A percentile compares a stretch with the other conserved stretches of the same genome.
Evolutionary conservation across 2,329 filamentous ascomycete species (phyloP).

Genomic region (Arthrobotrys sinensis): DNA sequence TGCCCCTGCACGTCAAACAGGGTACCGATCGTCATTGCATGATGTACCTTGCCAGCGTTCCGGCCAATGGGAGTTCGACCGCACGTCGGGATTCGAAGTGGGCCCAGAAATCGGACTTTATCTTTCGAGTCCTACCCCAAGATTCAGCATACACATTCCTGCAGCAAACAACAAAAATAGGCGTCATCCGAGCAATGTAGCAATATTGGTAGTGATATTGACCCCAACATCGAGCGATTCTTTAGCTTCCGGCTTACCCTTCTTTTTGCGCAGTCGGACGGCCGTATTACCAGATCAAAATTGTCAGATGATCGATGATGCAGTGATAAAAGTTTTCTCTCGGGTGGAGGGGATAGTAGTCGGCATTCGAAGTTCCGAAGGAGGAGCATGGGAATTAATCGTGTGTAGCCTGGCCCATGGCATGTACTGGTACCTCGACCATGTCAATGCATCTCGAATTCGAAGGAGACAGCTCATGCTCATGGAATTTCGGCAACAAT

Average conservation of each 20-base stretch:
- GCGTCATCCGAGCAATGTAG: not conserved
- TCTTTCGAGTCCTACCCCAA: not conserved
- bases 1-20: constrained; percentile 22
- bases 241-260: constrained; percentile 5
- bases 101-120: not conserved
- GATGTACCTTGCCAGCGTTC: not conserved
- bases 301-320: not conserved
- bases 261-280: not conserved
- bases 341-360: not conserved
- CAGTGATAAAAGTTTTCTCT: not conserved
- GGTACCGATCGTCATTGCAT: constrained; percentile 28
- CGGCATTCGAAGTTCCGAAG: constrained; percentile 1
- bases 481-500: constrained; percentile 25
- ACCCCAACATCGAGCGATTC: not conserved
- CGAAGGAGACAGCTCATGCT: constrained; percentile 8
- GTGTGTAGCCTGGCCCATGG: constrained; percentile 14
- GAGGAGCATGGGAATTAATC: not conserved
- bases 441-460: not conserved
- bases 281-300: not conserved
- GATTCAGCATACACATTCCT: not conserved
- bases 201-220: not conserved
- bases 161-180: not conserved
- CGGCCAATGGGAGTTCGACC: constrained; percentile 27
- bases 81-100: constrained; percentile 8
- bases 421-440: constrained; percentile 17